Conservation (phyloP, 169 alveolate species). For the Miamiensis avidus region DNA sequence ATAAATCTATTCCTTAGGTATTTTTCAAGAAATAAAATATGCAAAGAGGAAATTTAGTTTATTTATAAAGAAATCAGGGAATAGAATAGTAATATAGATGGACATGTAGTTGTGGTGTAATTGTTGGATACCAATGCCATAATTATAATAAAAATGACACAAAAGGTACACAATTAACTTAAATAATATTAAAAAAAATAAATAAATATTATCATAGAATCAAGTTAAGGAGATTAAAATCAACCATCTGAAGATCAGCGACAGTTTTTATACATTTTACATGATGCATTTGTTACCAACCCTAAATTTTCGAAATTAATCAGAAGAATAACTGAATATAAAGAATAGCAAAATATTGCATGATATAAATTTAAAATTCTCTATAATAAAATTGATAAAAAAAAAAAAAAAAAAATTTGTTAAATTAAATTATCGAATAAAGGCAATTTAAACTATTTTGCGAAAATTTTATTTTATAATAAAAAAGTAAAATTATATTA, state of each 20-base stretch:
- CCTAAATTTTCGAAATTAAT: not conserved
- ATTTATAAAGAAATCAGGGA: not conserved
- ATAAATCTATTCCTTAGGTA: not conserved
- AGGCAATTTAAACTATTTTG: not conserved
- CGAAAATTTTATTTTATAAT: no score
- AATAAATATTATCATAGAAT: not conserved
- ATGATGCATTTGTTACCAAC: not conserved
- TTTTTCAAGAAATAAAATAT: no score
- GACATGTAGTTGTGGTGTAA: not conserved
- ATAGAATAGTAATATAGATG: not conserved
- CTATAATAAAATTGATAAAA: not conserved
- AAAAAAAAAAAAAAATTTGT: no score
- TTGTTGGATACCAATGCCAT: not conserved
- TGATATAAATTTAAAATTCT: no score
- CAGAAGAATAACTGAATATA: not conserved
- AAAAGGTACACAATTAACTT: not conserved
- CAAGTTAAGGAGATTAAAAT: no score
- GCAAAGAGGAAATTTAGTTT: not conserved
- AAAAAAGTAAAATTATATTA: no score
- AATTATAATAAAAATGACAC: no score
- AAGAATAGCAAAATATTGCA: not conserved
- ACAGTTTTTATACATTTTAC: not conserved
- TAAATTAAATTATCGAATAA: no score
- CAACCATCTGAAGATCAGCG: not conserved
- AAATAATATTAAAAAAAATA: no score